These are phyloP conservation scores for Boletus sensibilis DNA, from an alignment of 768 basidiomycete species.

Conservation along the genomic window DNA sequence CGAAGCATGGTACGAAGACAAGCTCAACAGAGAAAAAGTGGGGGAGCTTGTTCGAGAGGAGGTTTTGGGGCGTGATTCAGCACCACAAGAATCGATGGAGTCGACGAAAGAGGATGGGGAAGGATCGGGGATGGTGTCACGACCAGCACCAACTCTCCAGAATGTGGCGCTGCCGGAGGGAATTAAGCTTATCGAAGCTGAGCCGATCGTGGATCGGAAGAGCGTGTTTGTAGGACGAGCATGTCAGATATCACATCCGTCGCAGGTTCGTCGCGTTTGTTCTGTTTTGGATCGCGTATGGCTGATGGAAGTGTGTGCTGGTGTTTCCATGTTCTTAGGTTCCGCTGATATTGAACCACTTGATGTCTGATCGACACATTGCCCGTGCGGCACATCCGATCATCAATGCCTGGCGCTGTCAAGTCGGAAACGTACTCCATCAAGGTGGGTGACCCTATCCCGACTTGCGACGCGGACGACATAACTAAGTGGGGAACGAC, in stretches of 20 bases:
- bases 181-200: slow-evolving; percentile 66
- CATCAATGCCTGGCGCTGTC: slow-evolving; percentile 83
- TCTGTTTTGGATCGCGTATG: background rate
- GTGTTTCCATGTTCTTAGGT: slow-evolving; percentile 48
- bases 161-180: slow-evolving; percentile 49
- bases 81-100: slow-evolving; percentile 5
- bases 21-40: slow-evolving; percentile 51
- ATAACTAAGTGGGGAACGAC: slow-evolving; percentile 1
- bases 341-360: slow-evolving; percentile 58
- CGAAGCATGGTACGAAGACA: slow-evolving; percentile 69
- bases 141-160: slow-evolving; percentile 1
- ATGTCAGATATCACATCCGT: slow-evolving; percentile 73
- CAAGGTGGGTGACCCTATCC: slow-evolving; percentile 53
- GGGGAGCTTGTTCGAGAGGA: slow-evolving; percentile 60
- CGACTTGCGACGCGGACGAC: background rate
- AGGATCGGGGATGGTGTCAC: background rate
- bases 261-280: slow-evolving; percentile 48
- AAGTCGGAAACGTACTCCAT: slow-evolving; percentile 62
- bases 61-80: slow-evolving; percentile 27
- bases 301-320: background rate
- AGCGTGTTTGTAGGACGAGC: slow-evolving; percentile 86
- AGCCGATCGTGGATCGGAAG: slow-evolving; percentile 83
- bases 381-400: slow-evolving; percentile 74
- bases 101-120: slow-evolving; percentile 7
- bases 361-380: slow-evolving; percentile 72